phyloP scores from a whole-genome alignment of 495 filamentous ascomycete species.

The Hypoxylon lienhwacheense region DNA sequence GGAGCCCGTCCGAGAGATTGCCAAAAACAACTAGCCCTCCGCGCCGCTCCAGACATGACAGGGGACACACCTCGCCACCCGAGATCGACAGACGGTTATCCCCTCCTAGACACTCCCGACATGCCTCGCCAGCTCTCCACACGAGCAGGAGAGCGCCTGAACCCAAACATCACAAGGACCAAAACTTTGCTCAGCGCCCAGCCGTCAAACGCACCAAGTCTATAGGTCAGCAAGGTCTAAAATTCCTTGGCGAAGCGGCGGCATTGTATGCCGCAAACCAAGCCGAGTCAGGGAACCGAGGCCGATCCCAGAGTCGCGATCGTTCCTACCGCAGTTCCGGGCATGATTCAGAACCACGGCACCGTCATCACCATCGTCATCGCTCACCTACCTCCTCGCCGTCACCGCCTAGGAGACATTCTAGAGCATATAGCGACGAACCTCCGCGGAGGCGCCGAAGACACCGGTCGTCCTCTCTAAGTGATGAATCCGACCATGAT shows the following conservation, averaged over 20 bases:
- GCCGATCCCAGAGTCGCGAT: constrained; percentile 25
- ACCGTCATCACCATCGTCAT: constrained; percentile 22
- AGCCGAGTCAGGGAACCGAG: constrained; percentile 19
- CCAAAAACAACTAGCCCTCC: constrained; percentile 38
- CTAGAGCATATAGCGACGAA: constrained; percentile 29
- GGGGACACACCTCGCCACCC: constrained; percentile 10
- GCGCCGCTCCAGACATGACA: constrained; percentile 22
- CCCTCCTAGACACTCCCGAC: constrained; percentile 22
- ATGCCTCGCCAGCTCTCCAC: constrained; percentile 17
- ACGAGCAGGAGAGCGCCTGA: constrained; percentile 5
- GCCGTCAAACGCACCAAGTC: constrained; percentile 29
- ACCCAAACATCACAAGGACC: constrained; percentile 14
- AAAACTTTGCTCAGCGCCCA: constrained; percentile 19
- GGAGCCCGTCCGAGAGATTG: constrained; percentile 10
- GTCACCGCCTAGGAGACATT: constrained; percentile 28
- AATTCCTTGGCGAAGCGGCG: constrained; percentile 36
- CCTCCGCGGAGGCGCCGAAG: constrained; percentile 16
- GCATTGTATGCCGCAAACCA: constrained; percentile 35
- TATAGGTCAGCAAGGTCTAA: constrained; percentile 32
- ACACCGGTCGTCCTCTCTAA: constrained; percentile 18
- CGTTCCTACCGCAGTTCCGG: constrained; percentile 16
- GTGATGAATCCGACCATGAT: constrained; percentile 23
- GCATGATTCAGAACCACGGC: constrained; percentile 9
- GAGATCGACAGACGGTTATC: constrained; percentile 10
- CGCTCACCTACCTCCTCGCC: constrained; percentile 32